A percentile compares a stretch with the other conserved stretches of the same genome.
Conservation (phyloP, 345 rosid genomes). For the Brassica nigra region DNA sequence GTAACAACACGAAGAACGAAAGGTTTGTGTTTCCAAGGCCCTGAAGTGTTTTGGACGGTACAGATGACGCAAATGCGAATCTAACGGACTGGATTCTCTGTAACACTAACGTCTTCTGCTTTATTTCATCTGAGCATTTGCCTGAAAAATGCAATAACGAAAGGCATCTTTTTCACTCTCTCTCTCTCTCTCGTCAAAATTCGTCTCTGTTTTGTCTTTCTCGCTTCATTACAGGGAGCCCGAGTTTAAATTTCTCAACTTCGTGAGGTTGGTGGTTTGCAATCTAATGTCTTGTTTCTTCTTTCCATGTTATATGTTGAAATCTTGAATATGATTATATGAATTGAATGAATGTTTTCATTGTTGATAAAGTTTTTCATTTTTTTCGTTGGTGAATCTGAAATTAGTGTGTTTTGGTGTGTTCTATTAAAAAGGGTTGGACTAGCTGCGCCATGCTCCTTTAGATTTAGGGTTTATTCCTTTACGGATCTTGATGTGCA, state of each 20-base stretch:
- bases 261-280: slow-evolving; percentile 11
- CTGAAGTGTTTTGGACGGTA: slow-evolving; percentile 12
- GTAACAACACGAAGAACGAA: background rate
- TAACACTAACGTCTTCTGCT: background rate
- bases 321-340: background rate
- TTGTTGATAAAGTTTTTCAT: background rate
- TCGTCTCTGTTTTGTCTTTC: slow-evolving; percentile 12
- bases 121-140: slow-evolving; percentile 3
- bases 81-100: slow-evolving; percentile 36
- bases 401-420: background rate
- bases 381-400: slow-evolving; percentile 15
- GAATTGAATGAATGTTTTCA: background rate
- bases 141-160: slow-evolving; percentile 15
- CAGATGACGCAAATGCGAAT: slow-evolving; percentile 33
- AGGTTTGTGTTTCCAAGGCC: background rate
- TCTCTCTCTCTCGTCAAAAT: background rate
- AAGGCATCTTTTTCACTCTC: background rate
- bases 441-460: background rate
- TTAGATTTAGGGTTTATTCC: background rate
- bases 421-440: background rate
- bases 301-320: background rate
- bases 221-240: background rate
- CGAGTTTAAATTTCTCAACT: background rate
- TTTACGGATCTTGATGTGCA: slow-evolving; percentile 4
- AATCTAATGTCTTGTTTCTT: background rate